phyloP scores from a whole-genome alignment of 768 basidiomycete genomes.

The Cubamyces lactineus region DNA sequence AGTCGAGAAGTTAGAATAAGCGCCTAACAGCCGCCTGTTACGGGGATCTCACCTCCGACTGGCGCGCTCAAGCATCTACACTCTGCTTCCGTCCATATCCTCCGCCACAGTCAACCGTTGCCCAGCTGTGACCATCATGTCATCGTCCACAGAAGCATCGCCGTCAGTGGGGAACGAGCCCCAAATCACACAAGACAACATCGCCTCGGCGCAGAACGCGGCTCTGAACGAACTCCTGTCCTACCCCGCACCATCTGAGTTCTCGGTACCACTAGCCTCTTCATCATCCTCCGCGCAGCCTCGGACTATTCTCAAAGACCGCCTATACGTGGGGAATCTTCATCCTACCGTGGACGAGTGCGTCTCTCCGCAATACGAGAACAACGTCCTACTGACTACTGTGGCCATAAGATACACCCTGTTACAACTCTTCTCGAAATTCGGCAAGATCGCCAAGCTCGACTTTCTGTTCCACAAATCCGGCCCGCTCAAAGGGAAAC shows the following conservation, averaged over 20 bases:
- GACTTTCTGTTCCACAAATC: conserved; percentile 97
- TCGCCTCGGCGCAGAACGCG: conserved; percentile 1
- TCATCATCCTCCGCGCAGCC: conserved; percentile 26
- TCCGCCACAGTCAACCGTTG: neutral
- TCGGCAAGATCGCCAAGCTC: conserved; percentile 89
- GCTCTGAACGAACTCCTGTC: conserved; percentile 30
- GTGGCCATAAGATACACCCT: conserved; percentile 70
- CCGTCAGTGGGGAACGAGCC: neutral
- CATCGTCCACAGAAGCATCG: neutral
- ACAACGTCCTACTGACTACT: neutral
- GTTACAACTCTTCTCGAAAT: conserved; percentile 88
- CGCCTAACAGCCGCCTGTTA: too few species aligned
- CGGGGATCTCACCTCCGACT: too few species aligned
- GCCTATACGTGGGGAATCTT: conserved; percentile 90
- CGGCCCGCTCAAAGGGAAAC: conserved; percentile 87
- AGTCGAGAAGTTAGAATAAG: too few species aligned
- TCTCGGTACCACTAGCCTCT: conserved; percentile 15
- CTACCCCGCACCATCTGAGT: conserved; percentile 30
- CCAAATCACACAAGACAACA: neutral
- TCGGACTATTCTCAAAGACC: conserved; percentile 55
- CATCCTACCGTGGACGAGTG: conserved; percentile 88
- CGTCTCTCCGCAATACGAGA: conserved; percentile 27
- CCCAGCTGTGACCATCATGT: conserved; percentile 8
- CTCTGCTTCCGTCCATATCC: neutral
- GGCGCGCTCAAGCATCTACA: too few species aligned